Percentiles rank a stretch among this genome's conserved stretches.
phyloP scores from a whole-genome alignment of 176 grass and related monocot species.

The Triticum aestivum region DNA sequence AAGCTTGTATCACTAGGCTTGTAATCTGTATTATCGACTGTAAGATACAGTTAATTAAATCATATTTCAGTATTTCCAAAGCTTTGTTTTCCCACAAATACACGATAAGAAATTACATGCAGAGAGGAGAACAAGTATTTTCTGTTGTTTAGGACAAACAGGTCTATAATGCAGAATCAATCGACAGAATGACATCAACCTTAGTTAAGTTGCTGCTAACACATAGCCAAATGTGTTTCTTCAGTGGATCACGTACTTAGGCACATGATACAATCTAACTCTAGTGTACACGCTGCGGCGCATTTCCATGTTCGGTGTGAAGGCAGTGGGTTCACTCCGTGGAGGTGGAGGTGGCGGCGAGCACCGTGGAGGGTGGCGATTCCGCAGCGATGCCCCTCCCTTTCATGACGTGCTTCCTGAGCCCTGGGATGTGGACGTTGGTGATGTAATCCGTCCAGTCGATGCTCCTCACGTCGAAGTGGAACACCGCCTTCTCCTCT shows the following conservation, averaged over 20 bases:
- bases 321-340: neutral
- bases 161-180: neutral
- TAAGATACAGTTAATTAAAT: constrained; percentile 7
- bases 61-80: neutral
- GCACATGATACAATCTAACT: neutral
- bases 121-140: neutral
- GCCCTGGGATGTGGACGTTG: constrained; percentile 84
- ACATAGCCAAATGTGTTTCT: neutral
- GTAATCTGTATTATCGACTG: constrained; percentile 38
- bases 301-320: neutral
- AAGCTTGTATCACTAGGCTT: constrained; percentile 41
- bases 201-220: neutral
- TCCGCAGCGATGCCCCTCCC: constrained; percentile 49
- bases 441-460: constrained; percentile 89
- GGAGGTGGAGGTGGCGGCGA: constrained; percentile 3
- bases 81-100: neutral
- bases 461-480: constrained; percentile 74
- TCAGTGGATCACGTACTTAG: neutral
- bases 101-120: neutral
- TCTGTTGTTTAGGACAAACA: neutral
- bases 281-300: constrained; percentile 32
- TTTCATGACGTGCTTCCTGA: constrained; percentile 87
- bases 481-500: constrained; percentile 61
- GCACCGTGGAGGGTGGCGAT: neutral
- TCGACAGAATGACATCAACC: neutral